Evolutionary conservation across 73 alveolate genomes (phyloP).

Genomic region (Loxodes magnus): DNA sequence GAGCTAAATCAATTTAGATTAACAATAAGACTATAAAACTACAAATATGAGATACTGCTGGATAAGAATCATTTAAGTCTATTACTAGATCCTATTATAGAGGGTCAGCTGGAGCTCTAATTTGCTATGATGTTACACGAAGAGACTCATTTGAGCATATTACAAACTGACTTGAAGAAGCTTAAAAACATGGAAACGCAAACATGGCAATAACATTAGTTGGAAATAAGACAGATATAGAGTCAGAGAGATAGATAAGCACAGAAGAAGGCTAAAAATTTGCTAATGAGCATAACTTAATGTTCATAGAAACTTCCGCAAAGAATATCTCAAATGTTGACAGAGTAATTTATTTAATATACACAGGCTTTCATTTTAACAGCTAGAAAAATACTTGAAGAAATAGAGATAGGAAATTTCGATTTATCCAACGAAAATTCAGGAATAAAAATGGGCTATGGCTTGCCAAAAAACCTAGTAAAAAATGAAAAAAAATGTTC

Average conservation of each 20-base stretch:
- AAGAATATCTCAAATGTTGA: no score
- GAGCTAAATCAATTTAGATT: conserved; percentile 68
- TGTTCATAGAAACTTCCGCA: conserved; percentile 70
- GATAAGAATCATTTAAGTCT: conserved; percentile 84
- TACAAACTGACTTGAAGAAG: conserved; percentile 35
- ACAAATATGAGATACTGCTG: conserved; percentile 96
- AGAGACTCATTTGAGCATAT: conserved; percentile 34
- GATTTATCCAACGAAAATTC: conserved; percentile 20
- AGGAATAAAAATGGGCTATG: conserved; percentile 15
- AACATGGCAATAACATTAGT: conserved; percentile 23
- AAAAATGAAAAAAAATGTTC: no score
- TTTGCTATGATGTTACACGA: conserved; percentile 87
- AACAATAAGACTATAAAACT: conserved; percentile 48
- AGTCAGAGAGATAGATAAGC: not conserved
- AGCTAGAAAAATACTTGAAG: not conserved
- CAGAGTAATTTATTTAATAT: no score
- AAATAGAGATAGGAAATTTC: conserved; percentile 10
- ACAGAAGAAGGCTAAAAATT: conserved; percentile 1
- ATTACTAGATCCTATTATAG: conserved; percentile 78
- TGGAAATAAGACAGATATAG: conserved; percentile 41
- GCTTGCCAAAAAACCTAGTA: no score
- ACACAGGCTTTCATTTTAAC: conserved; percentile 2
- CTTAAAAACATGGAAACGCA: conserved; percentile 22
- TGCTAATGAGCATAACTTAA: conserved; percentile 46
- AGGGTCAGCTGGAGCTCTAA: conserved; percentile 77